Evolutionary conservation across 2,329 filamentous ascomycete species (phyloP).

Genomic region (Salinomyces thailandicus): DNA sequence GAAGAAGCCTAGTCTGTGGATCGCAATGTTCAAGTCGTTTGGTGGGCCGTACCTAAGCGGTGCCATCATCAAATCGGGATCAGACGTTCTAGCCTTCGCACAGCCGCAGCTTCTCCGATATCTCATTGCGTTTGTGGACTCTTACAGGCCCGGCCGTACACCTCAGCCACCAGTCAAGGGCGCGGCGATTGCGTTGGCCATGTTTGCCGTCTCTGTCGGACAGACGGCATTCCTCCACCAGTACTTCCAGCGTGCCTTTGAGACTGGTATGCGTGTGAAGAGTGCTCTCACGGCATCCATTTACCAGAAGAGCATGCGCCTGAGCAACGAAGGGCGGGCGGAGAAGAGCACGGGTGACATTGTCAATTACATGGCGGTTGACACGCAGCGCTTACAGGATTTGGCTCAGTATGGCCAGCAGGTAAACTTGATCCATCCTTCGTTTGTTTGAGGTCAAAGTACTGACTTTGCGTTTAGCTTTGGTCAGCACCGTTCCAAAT

Average conservation of each 20-base stretch:
- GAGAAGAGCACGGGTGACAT: conserved; percentile 92
- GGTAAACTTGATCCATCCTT: too few relatives aligned
- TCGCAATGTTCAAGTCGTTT: conserved; percentile 73
- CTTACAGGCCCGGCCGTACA: conserved; percentile 50
- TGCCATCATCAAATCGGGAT: conserved; percentile 76
- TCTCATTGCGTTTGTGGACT: conserved; percentile 74
- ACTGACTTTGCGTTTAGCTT: too few relatives aligned
- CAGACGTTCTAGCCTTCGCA: conserved; percentile 74
- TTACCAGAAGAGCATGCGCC: conserved; percentile 77
- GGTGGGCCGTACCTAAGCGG: conserved; percentile 74
- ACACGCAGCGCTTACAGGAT: conserved; percentile 90
- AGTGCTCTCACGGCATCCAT: conserved; percentile 81
- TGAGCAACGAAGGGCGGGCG: conserved; percentile 87
- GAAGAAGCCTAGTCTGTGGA: conserved; percentile 70
- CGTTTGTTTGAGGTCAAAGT: too few relatives aligned
- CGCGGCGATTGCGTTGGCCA: conserved; percentile 75
- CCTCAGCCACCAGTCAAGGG: conserved; percentile 75
- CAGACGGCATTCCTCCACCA: conserved; percentile 92
- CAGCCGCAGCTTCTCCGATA: conserved; percentile 84
- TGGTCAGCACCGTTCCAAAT: conserved; percentile 99
- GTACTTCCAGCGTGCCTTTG: conserved; percentile 92
- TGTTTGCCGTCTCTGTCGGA: conserved; percentile 78
- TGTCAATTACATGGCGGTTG: conserved; percentile 98
- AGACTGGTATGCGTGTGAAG: conserved; percentile 95
- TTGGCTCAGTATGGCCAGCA: conserved; percentile 92